Evolutionary conservation across 139 green algal species (phyloP).

Genomic region (Nannochloris sp.): DNA sequence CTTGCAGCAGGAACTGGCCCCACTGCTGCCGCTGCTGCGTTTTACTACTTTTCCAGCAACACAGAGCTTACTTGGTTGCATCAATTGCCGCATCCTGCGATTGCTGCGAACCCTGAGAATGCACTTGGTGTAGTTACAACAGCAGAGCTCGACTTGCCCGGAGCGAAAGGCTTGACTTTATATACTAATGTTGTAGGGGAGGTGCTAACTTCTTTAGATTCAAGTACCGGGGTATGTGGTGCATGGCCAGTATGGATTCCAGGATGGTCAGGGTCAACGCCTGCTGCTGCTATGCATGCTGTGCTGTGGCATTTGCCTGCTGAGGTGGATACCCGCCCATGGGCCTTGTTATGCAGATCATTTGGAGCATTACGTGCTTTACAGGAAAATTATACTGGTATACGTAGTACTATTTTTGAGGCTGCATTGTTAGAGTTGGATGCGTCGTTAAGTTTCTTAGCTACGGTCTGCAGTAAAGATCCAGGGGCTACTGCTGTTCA

Average conservation of each 20-base stretch:
- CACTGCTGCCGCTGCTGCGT: conserved; percentile 18
- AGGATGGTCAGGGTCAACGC: not conserved
- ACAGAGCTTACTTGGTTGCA: conserved; percentile 33
- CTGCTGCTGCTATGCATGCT: conserved; percentile 5
- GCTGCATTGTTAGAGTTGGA: not conserved
- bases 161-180: not conserved
- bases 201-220: conserved; percentile 16
- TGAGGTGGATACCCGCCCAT: conserved; percentile 26
- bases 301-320: conserved; percentile 37
- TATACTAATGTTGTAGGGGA: conserved; percentile 8
- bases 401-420: not conserved
- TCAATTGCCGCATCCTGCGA: conserved; percentile 4
- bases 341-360: conserved; percentile 46
- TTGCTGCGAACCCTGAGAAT: not conserved
- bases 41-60: conserved; percentile 37
- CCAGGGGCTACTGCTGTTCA: not conserved
- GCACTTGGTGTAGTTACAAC: conserved; percentile 7
- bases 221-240: no score
- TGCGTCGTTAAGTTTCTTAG: not conserved
- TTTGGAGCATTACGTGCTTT: conserved; percentile 29
- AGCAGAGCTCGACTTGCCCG: not conserved
- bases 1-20: conserved; percentile 17
- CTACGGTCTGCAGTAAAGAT: not conserved
- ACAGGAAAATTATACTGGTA: conserved; percentile 12
- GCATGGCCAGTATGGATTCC: not conserved